A percentile compares a stretch with the other conserved stretches of the same genome.
Evolutionary conservation across 2,329 filamentous ascomycete genomes (phyloP).

Genomic region (Periconia macrospinosa): DNA sequence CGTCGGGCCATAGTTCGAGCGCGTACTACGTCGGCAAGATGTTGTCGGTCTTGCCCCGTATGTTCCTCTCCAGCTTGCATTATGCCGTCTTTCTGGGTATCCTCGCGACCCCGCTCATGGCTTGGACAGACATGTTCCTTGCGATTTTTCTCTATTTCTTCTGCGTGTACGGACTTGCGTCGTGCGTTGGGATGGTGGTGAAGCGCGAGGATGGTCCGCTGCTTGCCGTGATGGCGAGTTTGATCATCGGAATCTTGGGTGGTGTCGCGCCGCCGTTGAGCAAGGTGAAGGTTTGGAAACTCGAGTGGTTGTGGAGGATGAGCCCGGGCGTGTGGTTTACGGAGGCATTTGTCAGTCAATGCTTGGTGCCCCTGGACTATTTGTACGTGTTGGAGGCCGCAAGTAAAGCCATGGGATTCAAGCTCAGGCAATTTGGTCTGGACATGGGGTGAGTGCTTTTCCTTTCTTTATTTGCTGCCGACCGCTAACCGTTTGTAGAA

Average conservation of each 20-base stretch:
- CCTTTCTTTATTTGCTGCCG: neutral
- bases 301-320: constrained; percentile 60
- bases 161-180: constrained; percentile 60
- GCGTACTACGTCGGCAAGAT: constrained; percentile 63
- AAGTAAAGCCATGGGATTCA: constrained; percentile 48
- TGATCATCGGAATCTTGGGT: constrained; percentile 59
- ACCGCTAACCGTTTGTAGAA: neutral
- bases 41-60: constrained; percentile 54
- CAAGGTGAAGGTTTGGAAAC: constrained; percentile 54
- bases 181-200: constrained; percentile 56
- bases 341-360: constrained; percentile 59
- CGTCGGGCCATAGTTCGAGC: constrained; percentile 58
- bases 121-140: constrained; percentile 53
- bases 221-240: constrained; percentile 56
- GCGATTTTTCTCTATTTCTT: constrained; percentile 61
- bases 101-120: constrained; percentile 54
- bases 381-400: constrained; percentile 49
- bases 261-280: constrained; percentile 56
- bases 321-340: constrained; percentile 60
- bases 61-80: constrained; percentile 56
- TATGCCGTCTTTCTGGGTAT: constrained; percentile 56
- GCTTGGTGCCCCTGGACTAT: constrained; percentile 53
- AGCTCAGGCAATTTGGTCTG: constrained; percentile 47
- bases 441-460: constrained; percentile 44
- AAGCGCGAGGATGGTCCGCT: constrained; percentile 60